Evolutionary conservation across 208 protist species (phyloP), one percentile per base, ranked within the genome.

Genomic region (Blechomonas ayalai): DNA sequence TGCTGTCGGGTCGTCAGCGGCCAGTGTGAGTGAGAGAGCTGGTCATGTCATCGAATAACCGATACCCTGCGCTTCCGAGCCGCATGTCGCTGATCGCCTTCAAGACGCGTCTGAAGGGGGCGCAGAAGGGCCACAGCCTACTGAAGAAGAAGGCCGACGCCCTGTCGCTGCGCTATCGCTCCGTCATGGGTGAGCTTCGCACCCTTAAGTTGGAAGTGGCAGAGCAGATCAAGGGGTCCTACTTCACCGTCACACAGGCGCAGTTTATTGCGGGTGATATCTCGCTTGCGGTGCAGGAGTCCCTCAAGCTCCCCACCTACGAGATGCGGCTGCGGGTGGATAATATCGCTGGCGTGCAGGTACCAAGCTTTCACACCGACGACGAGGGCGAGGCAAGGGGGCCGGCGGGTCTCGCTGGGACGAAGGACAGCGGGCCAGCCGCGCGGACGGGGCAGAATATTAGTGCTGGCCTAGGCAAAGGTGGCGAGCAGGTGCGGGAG

Each of bases 91-190:
- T 95, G 24, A 91, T 91, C 60, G 66, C 81, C 31, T 94, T 95
- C 72, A 98, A 99, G 76, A 69, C 50, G 0, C 82, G 94, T 31
- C 66, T 99, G 26, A 96, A 95, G 52, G 97, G 96, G 44, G 98
- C 98, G 3, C 72, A 97, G 65, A 98, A 97, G 60, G 98, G 98
- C 7, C 96, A 99, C 81, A 91, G 74, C 39, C 83, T 99, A 37
- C 83, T 99, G 22, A 99, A 99, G 80, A 99, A 99, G 67, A 99
- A 99, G 73, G 80, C 92, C 18, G 98, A 99, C 73, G 98, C 98
- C 12, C 82, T 99, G n/a, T 92, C 79, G 12, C 59, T 98, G 45
- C 80, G 92, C 32, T 98, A 99, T 78, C 82, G 97, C 49, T 37
- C 62, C 18, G 89, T 99, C 50, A 74, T 98, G 58, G 72, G 66